Evolutionary conservation across 2,329 filamentous ascomycete species (phyloP).

Genomic region (Aspergillus candidus): DNA sequence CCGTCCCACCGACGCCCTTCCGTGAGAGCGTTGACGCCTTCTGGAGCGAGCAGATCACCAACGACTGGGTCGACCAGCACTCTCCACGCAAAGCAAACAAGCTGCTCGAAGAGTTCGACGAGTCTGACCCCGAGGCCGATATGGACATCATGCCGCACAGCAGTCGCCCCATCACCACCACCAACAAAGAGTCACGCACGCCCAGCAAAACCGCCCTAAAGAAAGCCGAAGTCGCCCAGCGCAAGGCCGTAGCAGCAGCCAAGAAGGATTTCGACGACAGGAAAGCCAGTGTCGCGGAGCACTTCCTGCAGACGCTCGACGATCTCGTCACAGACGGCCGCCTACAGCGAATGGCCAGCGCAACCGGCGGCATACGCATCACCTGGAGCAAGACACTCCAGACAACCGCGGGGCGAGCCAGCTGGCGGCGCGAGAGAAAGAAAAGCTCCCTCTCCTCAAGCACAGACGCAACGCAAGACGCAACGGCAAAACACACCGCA

Average conservation of each 20-base stretch:
- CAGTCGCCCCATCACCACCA: neutral
- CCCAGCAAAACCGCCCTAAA: slow-evolving; percentile 37
- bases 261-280: slow-evolving; percentile 49
- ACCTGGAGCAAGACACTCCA: slow-evolving; percentile 59
- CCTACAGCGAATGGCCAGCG: slow-evolving; percentile 43
- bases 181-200: slow-evolving; percentile 17
- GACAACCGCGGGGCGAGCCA: slow-evolving; percentile 60
- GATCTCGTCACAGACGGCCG: slow-evolving; percentile 44
- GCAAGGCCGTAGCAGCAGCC: slow-evolving; percentile 29
- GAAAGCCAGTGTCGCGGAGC: slow-evolving; percentile 49
- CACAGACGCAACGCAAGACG: slow-evolving; percentile 11
- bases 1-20: slow-evolving; percentile 46
- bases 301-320: slow-evolving; percentile 54
- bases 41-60: slow-evolving; percentile 48
- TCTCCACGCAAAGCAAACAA: slow-evolving; percentile 43
- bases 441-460: slow-evolving; percentile 7
- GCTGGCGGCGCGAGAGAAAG: slow-evolving; percentile 57
- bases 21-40: slow-evolving; percentile 49
- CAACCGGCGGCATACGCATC: slow-evolving; percentile 54
- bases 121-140: slow-evolving; percentile 33
- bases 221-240: slow-evolving; percentile 31
- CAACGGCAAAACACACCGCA: slow-evolving; percentile 54
- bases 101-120: slow-evolving; percentile 28
- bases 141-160: slow-evolving; percentile 11
- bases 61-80: slow-evolving; percentile 50